These are phyloP conservation scores for Chrysosporium queenslandicum DNA, from an alignment of 2,329 filamentous ascomycete genomes.

Conservation along the genomic window DNA sequence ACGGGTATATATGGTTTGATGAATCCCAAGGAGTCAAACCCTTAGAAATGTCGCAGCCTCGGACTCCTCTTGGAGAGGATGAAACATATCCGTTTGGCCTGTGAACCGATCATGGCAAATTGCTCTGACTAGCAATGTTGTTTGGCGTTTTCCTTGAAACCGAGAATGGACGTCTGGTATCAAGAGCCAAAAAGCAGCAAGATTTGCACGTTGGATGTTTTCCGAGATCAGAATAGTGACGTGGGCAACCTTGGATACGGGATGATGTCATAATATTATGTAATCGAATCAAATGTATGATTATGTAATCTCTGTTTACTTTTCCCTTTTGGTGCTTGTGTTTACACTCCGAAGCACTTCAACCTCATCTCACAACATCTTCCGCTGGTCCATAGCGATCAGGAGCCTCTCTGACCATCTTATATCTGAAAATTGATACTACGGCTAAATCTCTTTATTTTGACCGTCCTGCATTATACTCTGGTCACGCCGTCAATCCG, in stretches of 20 bases:
- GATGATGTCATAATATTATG: no score
- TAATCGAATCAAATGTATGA: neutral
- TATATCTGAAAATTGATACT: neutral
- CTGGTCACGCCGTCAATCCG: neutral
- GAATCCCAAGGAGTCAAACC: constrained; percentile 37
- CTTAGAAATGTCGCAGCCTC: constrained; percentile 40
- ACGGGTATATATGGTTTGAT: constrained; percentile 45
- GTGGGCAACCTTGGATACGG: no score
- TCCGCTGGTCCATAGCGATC: no score
- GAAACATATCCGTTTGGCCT: constrained; percentile 47
- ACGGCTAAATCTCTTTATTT: no score
- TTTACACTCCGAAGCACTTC: neutral
- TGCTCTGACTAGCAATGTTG: neutral
- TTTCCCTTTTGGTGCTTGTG: neutral
- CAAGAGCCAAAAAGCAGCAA: no score
- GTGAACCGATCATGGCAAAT: constrained; percentile 21
- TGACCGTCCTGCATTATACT: no score
- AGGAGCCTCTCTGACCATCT: no score
- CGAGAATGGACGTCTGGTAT: no score
- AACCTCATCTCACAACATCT: no score
- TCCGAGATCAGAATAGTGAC: no score
- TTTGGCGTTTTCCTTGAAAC: neutral
- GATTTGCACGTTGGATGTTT: no score
- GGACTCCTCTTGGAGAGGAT: constrained; percentile 33
- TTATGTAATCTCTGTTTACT: constrained; percentile 9